phyloP scores from a whole-genome alignment of 108 stramenopile species.

The Cyclotella kingstonii region DNA sequence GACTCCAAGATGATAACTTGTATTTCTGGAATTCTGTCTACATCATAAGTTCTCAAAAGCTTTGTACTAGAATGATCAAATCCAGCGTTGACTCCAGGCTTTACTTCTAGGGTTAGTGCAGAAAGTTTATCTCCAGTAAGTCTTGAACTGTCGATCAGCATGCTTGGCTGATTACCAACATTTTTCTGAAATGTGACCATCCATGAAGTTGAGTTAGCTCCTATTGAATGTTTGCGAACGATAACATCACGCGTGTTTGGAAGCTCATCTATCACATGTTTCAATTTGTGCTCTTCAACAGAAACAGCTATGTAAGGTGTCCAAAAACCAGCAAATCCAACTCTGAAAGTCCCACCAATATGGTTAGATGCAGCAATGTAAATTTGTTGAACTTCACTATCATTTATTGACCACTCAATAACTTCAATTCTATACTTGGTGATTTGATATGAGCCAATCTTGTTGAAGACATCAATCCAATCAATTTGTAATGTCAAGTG shows the following conservation, averaged over 20 bases:
- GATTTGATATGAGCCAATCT: slow-evolving; percentile 22
- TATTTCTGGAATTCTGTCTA: slow-evolving; percentile 26
- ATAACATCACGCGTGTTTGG: slow-evolving; percentile 23
- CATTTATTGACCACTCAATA: slow-evolving; percentile 7
- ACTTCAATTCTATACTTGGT: slow-evolving; percentile 51
- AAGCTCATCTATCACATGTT: slow-evolving; percentile 1
- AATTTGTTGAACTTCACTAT: slow-evolving; percentile 39
- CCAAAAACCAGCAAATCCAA: slow-evolving; percentile 14
- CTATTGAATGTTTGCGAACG: slow-evolving; percentile 17
- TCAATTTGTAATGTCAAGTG: slow-evolving; percentile 29
- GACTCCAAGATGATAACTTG: slow-evolving; percentile 43
- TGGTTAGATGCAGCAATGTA: slow-evolving; percentile 4
- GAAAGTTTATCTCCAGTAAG: slow-evolving; percentile 17
- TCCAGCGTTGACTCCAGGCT: slow-evolving; percentile 18
- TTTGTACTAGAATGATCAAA: slow-evolving; percentile 34
- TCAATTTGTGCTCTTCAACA: background rate
- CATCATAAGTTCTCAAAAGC: slow-evolving; percentile 33
- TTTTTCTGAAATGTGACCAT: slow-evolving; percentile 34
- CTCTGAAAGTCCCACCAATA: slow-evolving; percentile 33
- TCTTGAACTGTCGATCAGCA: slow-evolving; percentile 5
- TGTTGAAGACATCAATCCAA: slow-evolving; percentile 41
- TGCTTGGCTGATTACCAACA: slow-evolving; percentile 30
- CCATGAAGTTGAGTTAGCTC: slow-evolving; percentile 20
- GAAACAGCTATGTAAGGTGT: slow-evolving; percentile 37
- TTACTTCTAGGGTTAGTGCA: background rate